Evolutionary conservation across 352 stramenopile genomes (phyloP).

Genomic region (Globisporangium iwayamae): DNA sequence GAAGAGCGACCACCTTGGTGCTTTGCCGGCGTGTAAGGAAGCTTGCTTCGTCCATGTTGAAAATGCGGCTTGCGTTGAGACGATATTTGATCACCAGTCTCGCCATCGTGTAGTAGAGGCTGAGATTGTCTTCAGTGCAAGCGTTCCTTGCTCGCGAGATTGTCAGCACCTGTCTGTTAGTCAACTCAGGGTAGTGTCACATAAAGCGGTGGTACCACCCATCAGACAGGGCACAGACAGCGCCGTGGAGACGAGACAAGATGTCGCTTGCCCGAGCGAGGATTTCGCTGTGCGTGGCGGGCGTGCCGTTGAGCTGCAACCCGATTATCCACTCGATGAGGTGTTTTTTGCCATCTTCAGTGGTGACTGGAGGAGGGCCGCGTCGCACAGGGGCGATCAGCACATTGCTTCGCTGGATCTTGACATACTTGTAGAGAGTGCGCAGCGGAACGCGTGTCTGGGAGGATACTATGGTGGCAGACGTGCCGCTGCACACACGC

Average conservation of each 20-base stretch:
- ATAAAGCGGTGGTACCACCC: neutral
- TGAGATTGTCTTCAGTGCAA: neutral
- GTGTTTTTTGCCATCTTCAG: neutral
- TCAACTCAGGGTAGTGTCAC: neutral
- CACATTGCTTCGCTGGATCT: neutral
- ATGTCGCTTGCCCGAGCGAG: neutral
- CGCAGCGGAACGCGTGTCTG: neutral
- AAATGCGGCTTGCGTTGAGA: neutral
- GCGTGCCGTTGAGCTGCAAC: constrained; percentile 1
- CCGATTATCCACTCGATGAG: neutral
- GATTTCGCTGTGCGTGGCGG: neutral
- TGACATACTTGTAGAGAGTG: constrained; percentile 1
- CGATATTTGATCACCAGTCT: neutral
- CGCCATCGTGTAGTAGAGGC: neutral
- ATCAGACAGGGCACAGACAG: constrained; percentile 1
- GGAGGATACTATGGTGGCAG: neutral
- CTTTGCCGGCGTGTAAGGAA: neutral
- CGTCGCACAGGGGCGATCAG: neutral
- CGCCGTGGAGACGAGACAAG: neutral
- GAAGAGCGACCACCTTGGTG: neutral
- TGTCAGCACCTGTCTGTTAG: neutral
- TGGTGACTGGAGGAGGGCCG: neutral
- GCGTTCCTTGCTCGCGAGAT: constrained; percentile 2
- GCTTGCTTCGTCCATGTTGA: neutral
- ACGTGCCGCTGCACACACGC: neutral